phyloP scores from a whole-genome alignment of 176 grass and related monocot species.

The Oryza coarctata region DNA sequence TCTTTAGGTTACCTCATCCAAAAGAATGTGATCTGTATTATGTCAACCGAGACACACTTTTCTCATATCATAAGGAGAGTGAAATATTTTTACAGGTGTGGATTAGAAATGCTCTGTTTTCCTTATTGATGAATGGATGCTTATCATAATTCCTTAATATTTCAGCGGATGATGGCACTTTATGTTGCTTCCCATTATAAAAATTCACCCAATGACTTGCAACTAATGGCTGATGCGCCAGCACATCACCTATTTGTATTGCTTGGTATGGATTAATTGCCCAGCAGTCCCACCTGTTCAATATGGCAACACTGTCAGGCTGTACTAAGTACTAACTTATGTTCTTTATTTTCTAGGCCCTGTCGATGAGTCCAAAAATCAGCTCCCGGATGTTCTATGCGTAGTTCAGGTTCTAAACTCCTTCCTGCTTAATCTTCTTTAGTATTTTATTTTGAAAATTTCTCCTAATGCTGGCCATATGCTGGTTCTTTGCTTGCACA shows the following conservation, averaged over 20 bases:
- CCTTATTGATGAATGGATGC: not conserved
- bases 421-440: slow-evolving; percentile 17
- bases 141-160: slow-evolving; percentile 40
- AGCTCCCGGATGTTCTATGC: slow-evolving; percentile 96
- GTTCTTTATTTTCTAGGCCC: slow-evolving; percentile 52
- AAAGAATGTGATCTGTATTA: slow-evolving; percentile 89
- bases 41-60: slow-evolving; percentile 96
- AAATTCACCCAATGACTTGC: slow-evolving; percentile 99
- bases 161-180: slow-evolving; percentile 98
- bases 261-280: slow-evolving; percentile 61
- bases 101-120: slow-evolving; percentile 21
- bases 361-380: slow-evolving; percentile 86
- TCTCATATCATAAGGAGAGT: slow-evolving; percentile 95
- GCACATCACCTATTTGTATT: slow-evolving; percentile 96
- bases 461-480: not conserved
- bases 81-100: slow-evolving; percentile 91
- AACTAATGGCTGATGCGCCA: slow-evolving; percentile 98
- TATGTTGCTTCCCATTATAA: slow-evolving; percentile 99
- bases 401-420: slow-evolving; percentile 74
- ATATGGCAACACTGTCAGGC: not conserved
- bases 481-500: not conserved
- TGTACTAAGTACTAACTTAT: slow-evolving; percentile 25
- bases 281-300: not conserved
- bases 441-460: slow-evolving; percentile 2
- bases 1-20: slow-evolving; percentile 67